Evolutionary conservation across 139 green algal genomes (phyloP), one percentile per base, ranked within the genome.

Genomic region (Micractinium conductrix): DNA sequence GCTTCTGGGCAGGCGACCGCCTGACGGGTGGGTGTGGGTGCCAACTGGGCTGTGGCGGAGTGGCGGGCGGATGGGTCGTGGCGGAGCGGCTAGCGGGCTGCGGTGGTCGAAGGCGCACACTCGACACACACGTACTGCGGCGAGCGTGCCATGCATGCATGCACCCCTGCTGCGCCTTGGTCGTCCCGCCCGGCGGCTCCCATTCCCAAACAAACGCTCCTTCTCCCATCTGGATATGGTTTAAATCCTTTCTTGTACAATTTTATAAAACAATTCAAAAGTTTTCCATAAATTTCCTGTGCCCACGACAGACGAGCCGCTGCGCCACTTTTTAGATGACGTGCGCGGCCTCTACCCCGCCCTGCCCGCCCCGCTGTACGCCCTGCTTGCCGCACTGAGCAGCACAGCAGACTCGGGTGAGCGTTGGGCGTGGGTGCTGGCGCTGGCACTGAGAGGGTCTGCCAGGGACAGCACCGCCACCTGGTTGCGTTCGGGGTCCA

Each of bases 271-370:
- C n/a, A n/a, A n/a, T n/a, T n/a, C n/a, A n/a, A n/a, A n/a, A n/a
- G n/a, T n/a, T n/a, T n/a, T n/a, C n/a, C n/a, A n/a, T n/a, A n/a
- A n/a, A n/a, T n/a, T n/a, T 26, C 74, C 45, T 68, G 33, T 33
- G 1, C n/a, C 48, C n/a, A 2, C 35, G 21, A 30, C 80, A 67
- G 63, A 88, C 26, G 85, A 84, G 33, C 92, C 93, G 9, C 84
- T 95, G 40, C 86, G 86, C 5, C 75, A 87, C 35, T 85, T 95
- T 0, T 74, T 93, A 21, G 71, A 87, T 38, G 79, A 90, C 17
- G 55, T 91, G 19, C 82, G 78, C n/a, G 68, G 37, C 14, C 81
- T 95, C 37, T 96, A 92, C 75, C 92, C 92, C 17, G 92, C 92
- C 10, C 68, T 91, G 35, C 86, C 85, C 1, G 40, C 71, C 19